Evolutionary conservation across 768 basidiomycete genomes (phyloP), one percentile per base, ranked within the genome.

Genomic region (Leccinum aurantiacum): DNA sequence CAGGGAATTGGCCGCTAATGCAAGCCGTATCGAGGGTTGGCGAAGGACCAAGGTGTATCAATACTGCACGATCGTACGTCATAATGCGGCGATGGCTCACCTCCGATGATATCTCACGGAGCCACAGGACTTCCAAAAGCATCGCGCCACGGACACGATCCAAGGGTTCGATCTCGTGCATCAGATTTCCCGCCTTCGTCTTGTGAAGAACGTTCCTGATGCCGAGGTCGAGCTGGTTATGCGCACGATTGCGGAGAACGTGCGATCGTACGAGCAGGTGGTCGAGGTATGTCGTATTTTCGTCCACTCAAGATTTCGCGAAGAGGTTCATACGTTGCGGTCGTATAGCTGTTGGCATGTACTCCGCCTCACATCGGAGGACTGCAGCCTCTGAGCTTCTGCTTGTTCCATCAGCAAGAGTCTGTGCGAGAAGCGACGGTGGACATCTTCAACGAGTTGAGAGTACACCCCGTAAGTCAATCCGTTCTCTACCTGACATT

Each of bases 11-110:
- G 78, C 80, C 46, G 78, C 80, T 33, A 94, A 95, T 65, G 85
- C 88, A 1, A 85, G 86, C 66, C 84, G 96, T 37, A 93, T 98
- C 41, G 97, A 98, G 69, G 95, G 89, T 8, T 99, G 96, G 96
- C 79, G 91, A 62, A 83, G 83, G 69, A 96, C 92, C 5, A 85
- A 84, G 63, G 87, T 84, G 56, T 97, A 98, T 73, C 81, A 84
- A 57, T 83, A 90, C 61, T 89, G 79, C 66, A 81, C 86, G 57
- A 75, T 77, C 74, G 95, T 95, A 64, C 62, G 83, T 76, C 3
- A 7, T 31, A 57, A 19, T 69, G 3, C n/a, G 15, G 11, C 31
- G 51, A 17, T 17, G 5, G 22, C 19, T 27, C 54, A 4, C 54
- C 31, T 29, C 24, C n/a, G n/a, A 38, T 53, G 6, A 35, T 41